Base-by-base conservation (phyloP, 257 asterid species). In the Nicotiana otophora region DNA sequence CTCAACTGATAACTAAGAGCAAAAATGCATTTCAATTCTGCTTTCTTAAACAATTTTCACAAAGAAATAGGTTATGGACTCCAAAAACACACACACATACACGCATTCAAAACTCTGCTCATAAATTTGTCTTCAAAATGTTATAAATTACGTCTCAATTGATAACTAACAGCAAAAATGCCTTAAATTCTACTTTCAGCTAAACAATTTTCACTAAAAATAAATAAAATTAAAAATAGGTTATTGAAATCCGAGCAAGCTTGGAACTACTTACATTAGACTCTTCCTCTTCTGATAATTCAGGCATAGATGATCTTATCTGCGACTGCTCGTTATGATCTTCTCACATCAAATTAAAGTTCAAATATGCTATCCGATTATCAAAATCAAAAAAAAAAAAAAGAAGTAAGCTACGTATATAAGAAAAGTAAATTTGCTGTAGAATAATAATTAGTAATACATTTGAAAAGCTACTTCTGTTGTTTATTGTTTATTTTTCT, bases 211-310 rank as follows among this genome's bases (percentile, higher is more conserved):
- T 70, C 58, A 42, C 34, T 42, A 8, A 7, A 42, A 42, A 42
- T 42, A 42, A 72, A 31, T 66, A 20, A 66, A 31, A 42, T 8
- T 53, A 53, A 53, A 0, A 53, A 17, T 34, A 67, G 63, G 63
- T 51, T 7, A 75, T 42, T 51, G 80, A 75, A 75, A 14, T 75
- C 42, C 46, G 53, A 28, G 31, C 9, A 75, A 51, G 10, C 42
- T 15, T 51, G 15, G 48, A 39, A 39, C 7, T 75, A 75, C 80
- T 51, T 75, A 75, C 80, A 23, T 20, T 48, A n/a, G 63, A 75
- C 63, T 75, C 80, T 51, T 48, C 80, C 39, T 75, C 80, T 75
- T 75, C 80, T 72, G 60, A 8, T 16, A 72, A 46, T 23, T 72
- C 79, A 48, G 79, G 79, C 58, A 46, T 48, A 23, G 79, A 74